These are phyloP conservation scores for Xerocomus minutiporus DNA, from an alignment of 1,284 basidiomycete species.

Conservation along the genomic window DNA sequence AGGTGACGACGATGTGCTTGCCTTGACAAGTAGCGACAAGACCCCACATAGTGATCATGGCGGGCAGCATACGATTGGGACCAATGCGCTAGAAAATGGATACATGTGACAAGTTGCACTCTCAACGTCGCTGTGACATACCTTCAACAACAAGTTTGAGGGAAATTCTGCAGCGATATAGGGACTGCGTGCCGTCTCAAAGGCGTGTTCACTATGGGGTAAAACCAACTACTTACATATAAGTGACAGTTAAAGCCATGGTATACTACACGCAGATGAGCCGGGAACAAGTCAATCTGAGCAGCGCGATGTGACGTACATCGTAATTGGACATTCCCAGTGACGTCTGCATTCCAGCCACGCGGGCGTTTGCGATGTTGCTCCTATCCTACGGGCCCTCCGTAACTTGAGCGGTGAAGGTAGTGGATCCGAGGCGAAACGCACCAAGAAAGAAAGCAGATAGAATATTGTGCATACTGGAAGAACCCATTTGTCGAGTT, in stretches of 20 bases:
- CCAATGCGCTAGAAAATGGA: constrained; percentile 43
- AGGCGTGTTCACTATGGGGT: neutral
- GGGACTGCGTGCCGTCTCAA: constrained; percentile 35
- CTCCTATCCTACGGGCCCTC: constrained; percentile 32
- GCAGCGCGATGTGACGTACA: constrained; percentile 17
- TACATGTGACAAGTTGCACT: neutral
- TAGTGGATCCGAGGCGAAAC: constrained; percentile 12
- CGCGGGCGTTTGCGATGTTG: constrained; percentile 56
- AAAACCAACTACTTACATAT: constrained; percentile 35
- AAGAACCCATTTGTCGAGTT: constrained; percentile 45
- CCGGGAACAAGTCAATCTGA: neutral
- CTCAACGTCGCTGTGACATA: constrained; percentile 14
- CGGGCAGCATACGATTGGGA: constrained; percentile 52
- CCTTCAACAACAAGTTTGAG: constrained; percentile 54
- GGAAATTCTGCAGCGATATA: constrained; percentile 60
- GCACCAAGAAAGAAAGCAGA: constrained; percentile 47
- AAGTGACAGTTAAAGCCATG: constrained; percentile 50
- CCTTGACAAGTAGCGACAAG: constrained; percentile 53
- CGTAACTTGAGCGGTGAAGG: neutral
- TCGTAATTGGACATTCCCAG: constrained; percentile 49
- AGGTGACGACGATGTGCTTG: constrained; percentile 14
- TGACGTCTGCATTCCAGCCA: constrained; percentile 53
- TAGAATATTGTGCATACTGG: constrained; percentile 49
- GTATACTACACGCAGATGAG: constrained; percentile 36
- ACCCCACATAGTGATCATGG: constrained; percentile 56